Conservation (phyloP, 331 rosid species). For the Malus hybrid region DNA sequence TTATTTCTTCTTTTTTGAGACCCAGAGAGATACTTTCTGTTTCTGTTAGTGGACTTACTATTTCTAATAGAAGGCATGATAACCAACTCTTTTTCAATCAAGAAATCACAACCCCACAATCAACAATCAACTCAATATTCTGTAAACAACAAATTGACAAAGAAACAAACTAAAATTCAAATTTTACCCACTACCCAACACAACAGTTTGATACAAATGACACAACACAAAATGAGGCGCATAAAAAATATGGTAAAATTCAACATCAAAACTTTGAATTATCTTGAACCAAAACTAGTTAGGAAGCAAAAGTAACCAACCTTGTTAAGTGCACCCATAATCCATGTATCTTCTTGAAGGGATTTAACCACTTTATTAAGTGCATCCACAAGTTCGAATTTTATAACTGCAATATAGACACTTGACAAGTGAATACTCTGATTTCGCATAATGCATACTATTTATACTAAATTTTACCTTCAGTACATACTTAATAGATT, state of each 20-base stretch:
- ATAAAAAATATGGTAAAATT: background rate
- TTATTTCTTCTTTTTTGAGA: too few species aligned
- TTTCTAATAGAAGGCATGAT: too few species aligned
- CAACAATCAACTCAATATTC: too few species aligned
- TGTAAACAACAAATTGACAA: too few species aligned
- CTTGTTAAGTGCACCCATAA: slow-evolving; percentile 40
- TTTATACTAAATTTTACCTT: too few species aligned
- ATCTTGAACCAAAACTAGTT: background rate
- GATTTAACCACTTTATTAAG: slow-evolving; percentile 83
- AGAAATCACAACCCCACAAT: too few species aligned
- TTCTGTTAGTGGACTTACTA: too few species aligned
- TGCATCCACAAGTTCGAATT: slow-evolving; percentile 70
- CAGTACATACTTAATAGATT: too few species aligned
- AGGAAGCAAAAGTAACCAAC: slow-evolving; percentile 14
- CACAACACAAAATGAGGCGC: background rate
- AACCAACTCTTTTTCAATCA: too few species aligned
- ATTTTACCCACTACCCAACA: too few species aligned
- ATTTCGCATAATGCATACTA: background rate
- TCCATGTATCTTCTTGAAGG: slow-evolving; percentile 84
- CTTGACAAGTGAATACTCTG: slow-evolving; percentile 2
- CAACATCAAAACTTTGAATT: background rate
- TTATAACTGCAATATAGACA: slow-evolving; percentile 44
- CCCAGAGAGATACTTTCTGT: too few species aligned
- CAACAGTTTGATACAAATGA: background rate
- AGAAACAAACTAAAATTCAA: too few species aligned